Conservation (phyloP, 2,329 filamentous ascomycete species). For the Allantophomopsis cytisporea region DNA sequence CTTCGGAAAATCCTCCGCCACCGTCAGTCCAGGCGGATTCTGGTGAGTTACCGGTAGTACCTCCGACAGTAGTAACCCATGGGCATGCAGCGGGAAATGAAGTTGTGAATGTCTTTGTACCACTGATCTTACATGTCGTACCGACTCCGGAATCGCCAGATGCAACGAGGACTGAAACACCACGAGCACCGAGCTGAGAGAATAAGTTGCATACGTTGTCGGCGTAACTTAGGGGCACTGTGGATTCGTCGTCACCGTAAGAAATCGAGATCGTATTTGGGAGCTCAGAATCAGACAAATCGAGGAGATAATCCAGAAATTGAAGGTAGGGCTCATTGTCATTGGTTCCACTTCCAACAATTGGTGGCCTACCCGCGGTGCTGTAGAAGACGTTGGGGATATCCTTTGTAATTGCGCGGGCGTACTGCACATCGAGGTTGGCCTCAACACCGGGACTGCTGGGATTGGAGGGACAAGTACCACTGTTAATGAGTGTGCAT, state of each 20-base stretch:
- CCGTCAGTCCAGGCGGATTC: slow-evolving; percentile 29
- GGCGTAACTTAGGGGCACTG: slow-evolving; percentile 45
- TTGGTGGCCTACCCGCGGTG: slow-evolving; percentile 35
- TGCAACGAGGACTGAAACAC: slow-evolving; percentile 47
- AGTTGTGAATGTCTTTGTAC: slow-evolving; percentile 41
- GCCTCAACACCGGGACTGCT: slow-evolving; percentile 24
- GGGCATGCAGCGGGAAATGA: slow-evolving; percentile 56
- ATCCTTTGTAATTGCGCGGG: slow-evolving; percentile 36
- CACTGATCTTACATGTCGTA: slow-evolving; percentile 41
- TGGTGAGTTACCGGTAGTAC: slow-evolving; percentile 32
- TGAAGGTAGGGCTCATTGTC: slow-evolving; percentile 53
- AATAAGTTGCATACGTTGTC: slow-evolving; percentile 46
- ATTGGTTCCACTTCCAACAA: slow-evolving; percentile 29
- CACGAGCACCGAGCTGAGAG: slow-evolving; percentile 48
- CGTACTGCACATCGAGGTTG: slow-evolving; percentile 40
- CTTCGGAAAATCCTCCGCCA: slow-evolving; percentile 34
- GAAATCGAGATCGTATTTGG: slow-evolving; percentile 50
- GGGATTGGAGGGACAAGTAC: too few relatives aligned
- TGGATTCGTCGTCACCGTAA: slow-evolving; percentile 54
- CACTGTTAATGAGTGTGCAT: too few relatives aligned
- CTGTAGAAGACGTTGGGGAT: slow-evolving; percentile 21
- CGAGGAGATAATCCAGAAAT: slow-evolving; percentile 41
- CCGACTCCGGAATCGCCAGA: slow-evolving; percentile 34
- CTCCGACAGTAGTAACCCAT: slow-evolving; percentile 54
- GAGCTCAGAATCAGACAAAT: slow-evolving; percentile 29